Evolutionary conservation across 2,329 filamentous ascomycete genomes (phyloP).

Genomic region (Thielaviopsis punctulata): DNA sequence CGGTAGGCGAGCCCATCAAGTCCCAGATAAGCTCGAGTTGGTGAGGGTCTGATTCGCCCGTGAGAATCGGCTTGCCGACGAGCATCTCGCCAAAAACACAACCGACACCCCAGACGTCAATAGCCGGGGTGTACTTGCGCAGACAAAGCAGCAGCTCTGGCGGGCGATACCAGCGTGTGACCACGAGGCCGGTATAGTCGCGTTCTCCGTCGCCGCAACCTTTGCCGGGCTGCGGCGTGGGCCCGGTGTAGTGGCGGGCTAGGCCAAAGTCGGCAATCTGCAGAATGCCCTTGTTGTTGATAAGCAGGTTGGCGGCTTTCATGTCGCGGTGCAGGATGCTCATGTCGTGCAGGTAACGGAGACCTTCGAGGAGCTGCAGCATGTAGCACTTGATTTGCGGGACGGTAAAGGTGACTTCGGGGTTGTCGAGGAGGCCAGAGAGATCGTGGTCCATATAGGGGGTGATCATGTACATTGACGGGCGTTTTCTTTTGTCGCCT

Average conservation of each 20-base stretch:
- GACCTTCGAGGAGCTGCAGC: conserved; percentile 76
- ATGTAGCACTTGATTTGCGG: conserved; percentile 97
- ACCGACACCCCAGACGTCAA: conserved; percentile 98
- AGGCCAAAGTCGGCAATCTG: conserved; percentile 97
- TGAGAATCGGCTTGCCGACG: conserved; percentile 76
- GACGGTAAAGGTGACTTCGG: conserved; percentile 69
- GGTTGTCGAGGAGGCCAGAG: conserved; percentile 92
- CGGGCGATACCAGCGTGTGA: conserved; percentile 92
- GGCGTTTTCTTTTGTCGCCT: conserved; percentile 64
- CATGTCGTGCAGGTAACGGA: conserved; percentile 77
- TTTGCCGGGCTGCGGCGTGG: conserved; percentile 54
- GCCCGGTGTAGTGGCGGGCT: conserved; percentile 81
- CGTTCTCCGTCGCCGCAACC: conserved; percentile 71
- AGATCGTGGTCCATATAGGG: conserved; percentile 99
- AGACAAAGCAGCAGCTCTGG: conserved; percentile 82
- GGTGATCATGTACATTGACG: conserved; percentile 95
- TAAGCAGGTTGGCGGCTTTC: conserved; percentile 95
- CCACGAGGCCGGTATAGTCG: conserved; percentile 92
- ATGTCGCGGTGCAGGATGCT: conserved; percentile 91
- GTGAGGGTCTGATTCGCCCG: conserved; percentile 73
- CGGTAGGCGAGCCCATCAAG: conserved; percentile 74
- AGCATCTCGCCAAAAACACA: conserved; percentile 99
- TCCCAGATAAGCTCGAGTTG: conserved; percentile 91
- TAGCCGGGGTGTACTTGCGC: conserved; percentile 85
- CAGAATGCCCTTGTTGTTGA: conserved; percentile 81